Evolutionary conservation across 176 grass and related monocot genomes (phyloP).

Genomic region (Paspalum notatum): DNA sequence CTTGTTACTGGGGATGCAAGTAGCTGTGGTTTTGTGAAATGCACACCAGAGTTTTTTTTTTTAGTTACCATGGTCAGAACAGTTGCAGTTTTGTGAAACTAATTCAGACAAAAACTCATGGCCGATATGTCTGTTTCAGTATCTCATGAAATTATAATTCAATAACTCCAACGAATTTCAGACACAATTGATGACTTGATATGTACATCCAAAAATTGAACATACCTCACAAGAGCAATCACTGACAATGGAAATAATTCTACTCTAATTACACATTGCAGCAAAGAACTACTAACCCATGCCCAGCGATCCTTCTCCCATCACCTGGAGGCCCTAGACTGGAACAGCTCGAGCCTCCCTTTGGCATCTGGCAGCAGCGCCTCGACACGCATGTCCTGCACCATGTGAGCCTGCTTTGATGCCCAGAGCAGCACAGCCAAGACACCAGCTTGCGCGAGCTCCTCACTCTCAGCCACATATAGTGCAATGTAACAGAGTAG

Average conservation of each 20-base stretch:
- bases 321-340: constrained; percentile 64
- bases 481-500: constrained; percentile 79
- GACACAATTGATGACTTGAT: constrained; percentile 31
- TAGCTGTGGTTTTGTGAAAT: no score
- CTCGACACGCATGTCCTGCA: constrained; percentile 68
- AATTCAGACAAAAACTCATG: neutral
- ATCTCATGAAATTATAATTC: constrained; percentile 35
- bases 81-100: no score
- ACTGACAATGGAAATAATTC: constrained; percentile 38
- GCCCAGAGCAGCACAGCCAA: constrained; percentile 78
- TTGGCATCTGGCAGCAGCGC: constrained; percentile 64
- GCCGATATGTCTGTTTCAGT: constrained; percentile 22
- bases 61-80: no score
- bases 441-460: constrained; percentile 75
- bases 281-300: constrained; percentile 37
- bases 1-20: no score
- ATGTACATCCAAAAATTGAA: constrained; percentile 41
- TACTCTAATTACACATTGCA: constrained; percentile 40
- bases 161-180: constrained; percentile 30
- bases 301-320: neutral
- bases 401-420: constrained; percentile 79
- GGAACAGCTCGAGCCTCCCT: constrained; percentile 71
- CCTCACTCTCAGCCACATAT: constrained; percentile 81
- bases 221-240: constrained; percentile 39
- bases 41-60: no score